Conservation (phyloP, 306 rosid genomes). For the Dryas drummondii region DNA sequence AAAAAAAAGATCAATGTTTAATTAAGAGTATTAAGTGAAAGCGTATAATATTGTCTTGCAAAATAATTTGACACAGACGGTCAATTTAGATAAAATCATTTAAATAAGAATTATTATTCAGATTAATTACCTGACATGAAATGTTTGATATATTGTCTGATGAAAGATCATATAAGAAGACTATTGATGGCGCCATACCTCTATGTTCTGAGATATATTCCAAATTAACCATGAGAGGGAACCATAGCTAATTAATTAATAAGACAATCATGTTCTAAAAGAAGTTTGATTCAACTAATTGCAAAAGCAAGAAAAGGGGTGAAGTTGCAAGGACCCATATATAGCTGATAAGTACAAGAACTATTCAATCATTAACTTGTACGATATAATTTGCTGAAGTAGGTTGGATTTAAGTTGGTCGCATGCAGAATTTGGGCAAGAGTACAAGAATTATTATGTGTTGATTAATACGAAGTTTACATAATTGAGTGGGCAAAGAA, state of each 20-base stretch:
- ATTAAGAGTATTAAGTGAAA: no score
- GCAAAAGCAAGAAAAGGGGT: background rate
- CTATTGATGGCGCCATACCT: background rate
- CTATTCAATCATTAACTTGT: constrained; percentile 1
- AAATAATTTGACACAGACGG: no score
- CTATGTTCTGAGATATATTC: background rate
- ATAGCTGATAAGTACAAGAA: background rate
- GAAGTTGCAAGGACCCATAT: background rate
- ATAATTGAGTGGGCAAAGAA: constrained; percentile 40
- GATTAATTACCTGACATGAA: no score
- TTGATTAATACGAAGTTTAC: constrained; percentile 25
- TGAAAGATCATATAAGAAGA: background rate
- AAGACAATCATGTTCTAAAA: background rate
- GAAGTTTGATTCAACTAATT: background rate
- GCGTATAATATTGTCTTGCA: no score
- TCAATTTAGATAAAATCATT: no score
- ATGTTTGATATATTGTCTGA: background rate
- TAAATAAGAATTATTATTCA: no score
- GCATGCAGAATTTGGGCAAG: constrained; percentile 28
- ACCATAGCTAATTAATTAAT: background rate
- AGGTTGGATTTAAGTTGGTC: constrained; percentile 34
- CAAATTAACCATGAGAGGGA: background rate
- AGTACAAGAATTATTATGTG: constrained; percentile 19
- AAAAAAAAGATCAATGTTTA: no score
- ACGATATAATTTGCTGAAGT: constrained; percentile 21